These are phyloP conservation scores for Parasarocladium wereldwijsianum DNA, from an alignment of 2,329 filamentous ascomycete genomes.

Conservation along the genomic window DNA sequence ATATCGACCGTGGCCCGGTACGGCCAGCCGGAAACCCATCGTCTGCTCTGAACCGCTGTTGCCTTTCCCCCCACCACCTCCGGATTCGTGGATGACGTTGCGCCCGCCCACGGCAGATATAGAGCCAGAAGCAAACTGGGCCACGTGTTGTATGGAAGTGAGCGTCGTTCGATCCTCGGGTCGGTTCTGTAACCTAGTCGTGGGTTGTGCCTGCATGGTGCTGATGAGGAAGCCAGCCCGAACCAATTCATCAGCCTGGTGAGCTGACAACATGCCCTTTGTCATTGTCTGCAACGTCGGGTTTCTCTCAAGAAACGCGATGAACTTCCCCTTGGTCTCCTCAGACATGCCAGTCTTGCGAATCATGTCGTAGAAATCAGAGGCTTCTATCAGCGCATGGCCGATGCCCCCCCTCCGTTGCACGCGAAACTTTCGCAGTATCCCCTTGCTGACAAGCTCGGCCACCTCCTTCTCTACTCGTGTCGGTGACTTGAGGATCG, in stretches of 20 bases:
- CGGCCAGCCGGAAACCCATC: slow-evolving; percentile 36
- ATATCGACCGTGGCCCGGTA: slow-evolving; percentile 53
- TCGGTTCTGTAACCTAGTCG: slow-evolving; percentile 26
- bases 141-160: slow-evolving; percentile 46
- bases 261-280: slow-evolving; percentile 19
- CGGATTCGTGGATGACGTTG: slow-evolving; percentile 45
- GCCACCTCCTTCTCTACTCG: slow-evolving; percentile 53
- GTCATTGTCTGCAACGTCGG: slow-evolving; percentile 24
- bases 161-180: slow-evolving; percentile 40
- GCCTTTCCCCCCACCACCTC: slow-evolving; percentile 36
- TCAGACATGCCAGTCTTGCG: slow-evolving; percentile 20
- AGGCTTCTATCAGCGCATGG: slow-evolving; percentile 47
- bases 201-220: slow-evolving; percentile 15
- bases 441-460: slow-evolving; percentile 40
- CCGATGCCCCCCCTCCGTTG: slow-evolving; percentile 44
- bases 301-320: slow-evolving; percentile 32
- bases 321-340: slow-evolving; percentile 34
- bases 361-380: slow-evolving; percentile 39
- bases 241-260: slow-evolving; percentile 43
- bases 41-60: slow-evolving; percentile 8
- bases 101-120: slow-evolving; percentile 53
- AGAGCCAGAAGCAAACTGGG: slow-evolving; percentile 52
- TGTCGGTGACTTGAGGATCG: slow-evolving; percentile 47
- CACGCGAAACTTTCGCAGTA: slow-evolving; percentile 48
- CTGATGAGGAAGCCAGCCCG: slow-evolving; percentile 52